Percentiles rank a stretch among this genome's conserved stretches.
Evolutionary conservation across 108 stramenopile genomes (phyloP).

Genomic region (Aurantiochytrium sp.): DNA sequence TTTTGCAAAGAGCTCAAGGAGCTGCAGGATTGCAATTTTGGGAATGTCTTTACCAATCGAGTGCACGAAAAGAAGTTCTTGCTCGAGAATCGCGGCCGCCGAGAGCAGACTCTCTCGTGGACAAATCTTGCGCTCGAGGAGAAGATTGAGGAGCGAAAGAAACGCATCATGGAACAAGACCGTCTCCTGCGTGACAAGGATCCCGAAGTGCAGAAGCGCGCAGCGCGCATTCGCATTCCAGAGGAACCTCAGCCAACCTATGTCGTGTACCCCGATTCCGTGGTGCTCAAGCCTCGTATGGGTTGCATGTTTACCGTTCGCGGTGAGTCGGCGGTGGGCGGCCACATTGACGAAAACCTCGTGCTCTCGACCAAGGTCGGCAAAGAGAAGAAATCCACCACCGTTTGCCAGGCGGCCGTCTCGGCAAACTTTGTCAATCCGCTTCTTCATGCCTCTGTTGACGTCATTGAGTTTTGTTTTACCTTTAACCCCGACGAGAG

Average conservation of each 20-base stretch:
- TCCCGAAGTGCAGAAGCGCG: slow-evolving; percentile 10
- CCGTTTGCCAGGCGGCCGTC: slow-evolving; percentile 37
- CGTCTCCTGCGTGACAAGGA: slow-evolving; percentile 30
- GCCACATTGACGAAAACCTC: slow-evolving; percentile 23
- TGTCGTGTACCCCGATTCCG: not conserved
- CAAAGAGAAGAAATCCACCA: slow-evolving; percentile 40
- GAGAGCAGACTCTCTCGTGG: slow-evolving; percentile 50
- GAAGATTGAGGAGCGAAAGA: slow-evolving; percentile 15
- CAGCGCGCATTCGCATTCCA: not conserved
- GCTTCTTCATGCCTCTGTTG: slow-evolving; percentile 37
- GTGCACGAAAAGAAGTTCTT: slow-evolving; percentile 40
- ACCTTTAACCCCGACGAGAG: slow-evolving; percentile 36
- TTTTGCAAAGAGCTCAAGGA: slow-evolving; percentile 37
- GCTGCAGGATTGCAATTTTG: slow-evolving; percentile 42
- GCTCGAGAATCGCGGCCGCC: slow-evolving; percentile 60
- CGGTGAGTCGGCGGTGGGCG: slow-evolving; percentile 36
- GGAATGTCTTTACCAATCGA: slow-evolving; percentile 38
- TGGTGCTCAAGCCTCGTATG: not conserved
- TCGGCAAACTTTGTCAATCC: slow-evolving; percentile 49
- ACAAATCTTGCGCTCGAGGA: slow-evolving; percentile 42
- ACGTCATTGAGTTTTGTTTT: slow-evolving; percentile 38
- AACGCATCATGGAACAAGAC: slow-evolving; percentile 24
- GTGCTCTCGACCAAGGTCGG: slow-evolving; percentile 44
- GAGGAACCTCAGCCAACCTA: not conserved
- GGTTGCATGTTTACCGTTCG: slow-evolving; percentile 20